phyloP scores from a whole-genome alignment of 345 rosid genomes.

The Turritis glabra region DNA sequence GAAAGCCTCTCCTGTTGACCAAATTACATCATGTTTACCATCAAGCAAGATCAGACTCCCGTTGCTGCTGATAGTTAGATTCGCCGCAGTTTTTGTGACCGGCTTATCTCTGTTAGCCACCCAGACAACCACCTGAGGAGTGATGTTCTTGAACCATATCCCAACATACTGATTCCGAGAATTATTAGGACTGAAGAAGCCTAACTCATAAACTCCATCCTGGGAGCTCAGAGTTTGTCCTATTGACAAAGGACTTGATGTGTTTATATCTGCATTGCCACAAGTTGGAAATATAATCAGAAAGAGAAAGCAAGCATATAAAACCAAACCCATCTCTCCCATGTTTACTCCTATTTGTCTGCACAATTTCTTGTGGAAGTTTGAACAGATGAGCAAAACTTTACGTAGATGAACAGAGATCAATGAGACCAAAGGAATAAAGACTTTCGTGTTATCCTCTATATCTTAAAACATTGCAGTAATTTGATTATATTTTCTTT shows the following conservation, averaged over 20 bases:
- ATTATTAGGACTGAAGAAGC: constrained; percentile 33
- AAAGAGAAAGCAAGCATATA: background rate
- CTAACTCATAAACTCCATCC: constrained; percentile 30
- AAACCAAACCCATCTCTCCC: constrained; percentile 3
- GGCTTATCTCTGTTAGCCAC: constrained; percentile 52
- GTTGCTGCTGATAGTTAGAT: constrained; percentile 21
- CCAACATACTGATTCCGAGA: constrained; percentile 37
- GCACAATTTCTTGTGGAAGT: background rate
- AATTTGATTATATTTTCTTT: background rate
- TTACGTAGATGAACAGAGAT: background rate
- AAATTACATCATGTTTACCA: constrained; percentile 17
- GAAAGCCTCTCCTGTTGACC: constrained; percentile 30
- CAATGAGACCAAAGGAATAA: background rate
- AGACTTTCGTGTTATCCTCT: background rate
- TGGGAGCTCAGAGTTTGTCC: constrained; percentile 34
- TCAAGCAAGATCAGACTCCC: constrained; percentile 28
- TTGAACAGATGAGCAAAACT: background rate
- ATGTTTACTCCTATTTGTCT: background rate
- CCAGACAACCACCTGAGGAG: constrained; percentile 41
- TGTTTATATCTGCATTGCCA: constrained; percentile 15
- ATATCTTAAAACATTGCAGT: background rate
- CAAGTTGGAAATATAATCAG: background rate
- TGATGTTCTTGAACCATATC: constrained; percentile 40
- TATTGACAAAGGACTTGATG: constrained; percentile 25
- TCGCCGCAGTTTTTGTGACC: constrained; percentile 20